A percentile compares a stretch with the other conserved stretches of the same genome.
Evolutionary conservation across 2,329 filamentous ascomycete species (phyloP).

Genomic region (Aspergillus neotritici): DNA sequence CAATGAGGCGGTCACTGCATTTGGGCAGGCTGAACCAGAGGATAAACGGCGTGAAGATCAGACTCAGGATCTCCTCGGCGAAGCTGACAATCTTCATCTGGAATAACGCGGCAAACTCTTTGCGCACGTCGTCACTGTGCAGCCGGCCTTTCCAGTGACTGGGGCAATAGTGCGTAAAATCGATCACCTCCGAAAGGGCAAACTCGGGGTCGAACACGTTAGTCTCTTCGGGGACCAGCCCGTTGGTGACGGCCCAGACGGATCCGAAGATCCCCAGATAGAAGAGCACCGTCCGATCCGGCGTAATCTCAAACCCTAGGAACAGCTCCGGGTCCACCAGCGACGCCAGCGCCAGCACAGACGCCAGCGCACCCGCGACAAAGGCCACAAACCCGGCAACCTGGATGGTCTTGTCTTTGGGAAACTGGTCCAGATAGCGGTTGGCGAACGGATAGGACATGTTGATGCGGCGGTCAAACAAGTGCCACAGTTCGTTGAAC

Average conservation of each 20-base stretch:
- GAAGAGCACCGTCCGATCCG: constrained; percentile 81
- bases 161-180: constrained; percentile 88
- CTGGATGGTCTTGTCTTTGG: constrained; percentile 88
- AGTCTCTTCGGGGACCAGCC: constrained; percentile 80
- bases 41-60: constrained; percentile 85
- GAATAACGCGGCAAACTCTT: constrained; percentile 84
- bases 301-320: constrained; percentile 83
- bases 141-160: constrained; percentile 81
- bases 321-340: constrained; percentile 89
- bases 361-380: constrained; percentile 76
- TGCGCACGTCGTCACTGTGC: constrained; percentile 90
- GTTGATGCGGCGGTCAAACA: constrained; percentile 82
- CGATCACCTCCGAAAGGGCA: constrained; percentile 79
- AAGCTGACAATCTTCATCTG: constrained; percentile 91
- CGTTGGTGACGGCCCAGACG: constrained; percentile 76
- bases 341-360: constrained; percentile 76
- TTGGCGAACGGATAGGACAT: constrained; percentile 94
- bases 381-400: constrained; percentile 80
- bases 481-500: constrained; percentile 91
- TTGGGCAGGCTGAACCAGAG: constrained; percentile 80
- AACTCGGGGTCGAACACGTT: constrained; percentile 88
- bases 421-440: constrained; percentile 91
- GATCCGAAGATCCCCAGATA: constrained; percentile 79
- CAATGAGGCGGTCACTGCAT: constrained; percentile 86
- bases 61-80: constrained; percentile 83